Conservation (phyloP, 345 rosid genomes). For the Eucalyptus decipiens region DNA sequence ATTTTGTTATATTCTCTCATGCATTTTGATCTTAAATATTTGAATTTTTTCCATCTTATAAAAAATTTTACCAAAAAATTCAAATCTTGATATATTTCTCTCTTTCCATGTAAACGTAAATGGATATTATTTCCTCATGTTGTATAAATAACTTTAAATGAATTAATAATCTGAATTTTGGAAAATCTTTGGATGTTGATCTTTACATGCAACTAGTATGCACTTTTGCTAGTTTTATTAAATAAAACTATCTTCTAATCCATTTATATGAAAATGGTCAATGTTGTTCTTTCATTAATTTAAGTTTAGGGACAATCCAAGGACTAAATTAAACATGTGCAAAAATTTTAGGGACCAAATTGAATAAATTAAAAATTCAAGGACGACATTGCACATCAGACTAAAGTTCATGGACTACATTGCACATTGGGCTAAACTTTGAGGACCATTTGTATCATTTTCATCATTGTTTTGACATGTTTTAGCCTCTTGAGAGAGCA, state of each 20-base stretch:
- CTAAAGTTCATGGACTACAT: rapidly evolving
- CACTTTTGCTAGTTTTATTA: background rate
- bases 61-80: rapidly evolving
- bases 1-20: background rate
- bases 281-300: too few species aligned
- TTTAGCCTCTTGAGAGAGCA: too few species aligned
- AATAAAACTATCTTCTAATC: background rate
- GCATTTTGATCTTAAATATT: too few species aligned
- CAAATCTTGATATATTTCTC: background rate
- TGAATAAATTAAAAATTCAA: too few species aligned
- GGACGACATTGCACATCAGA: rapidly evolving
- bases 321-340: background rate
- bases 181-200: background rate
- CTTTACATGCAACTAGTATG: background rate
- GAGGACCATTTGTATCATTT: background rate
- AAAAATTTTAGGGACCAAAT: background rate
- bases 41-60: too few species aligned
- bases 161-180: too few species aligned
- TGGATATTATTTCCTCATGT: background rate
- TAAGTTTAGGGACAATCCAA: background rate
- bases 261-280: background rate
- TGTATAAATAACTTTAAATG: background rate
- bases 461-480: too few species aligned
- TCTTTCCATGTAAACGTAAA: background rate
- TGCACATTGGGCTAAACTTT: rapidly evolving